Evolutionary conservation across 495 filamentous ascomycete genomes (phyloP), one percentile per base, ranked within the genome.

Genomic region (Geopyxis carbonaria): DNA sequence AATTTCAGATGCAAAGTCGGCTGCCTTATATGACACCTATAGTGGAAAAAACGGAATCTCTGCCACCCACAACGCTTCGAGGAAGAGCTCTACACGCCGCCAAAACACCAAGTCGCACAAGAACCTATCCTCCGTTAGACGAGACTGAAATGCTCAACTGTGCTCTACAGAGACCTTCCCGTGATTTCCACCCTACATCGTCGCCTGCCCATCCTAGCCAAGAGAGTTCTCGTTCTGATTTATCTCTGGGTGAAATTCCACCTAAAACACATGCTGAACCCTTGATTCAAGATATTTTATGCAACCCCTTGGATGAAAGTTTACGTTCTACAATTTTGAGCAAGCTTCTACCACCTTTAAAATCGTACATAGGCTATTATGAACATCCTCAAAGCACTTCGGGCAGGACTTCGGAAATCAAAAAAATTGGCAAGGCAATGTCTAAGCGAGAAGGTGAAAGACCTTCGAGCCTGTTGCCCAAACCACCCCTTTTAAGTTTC

Each of bases 11-110:
- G 45, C 85, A 93, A 45, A 91, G 78, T 55, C 75, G 84, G 34
- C 64, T 94, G 5, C 89, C 86, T 24, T 94, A 93, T 58, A 97
- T 97, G 89, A 97, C 89, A 0, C 89, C 89, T 9, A 97, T 97
- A 43, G 82, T 87, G 5, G 89, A 97, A 56, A 78, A 78, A 48
- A 97, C 89, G 0, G 89, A 97, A 59, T 79, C 74, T 15, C 89
- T 56, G 16, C 53, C 53, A 6, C 36, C 41, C 15, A 56, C 53
- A 4, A 45, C 46, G 19, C 41, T 29, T 9, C 36, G 36, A 33
- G 46, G 21, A 7, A 14, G 23, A 7, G n/a, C 24, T 8, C n/a
- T 28, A 19, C 23, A 34, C 13, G 31, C 8, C 8, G 6, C 42
- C 18, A 51, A 56, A 23, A 56, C 53, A 11, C 53, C 53, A 3